Conservation (phyloP, 331 rosid species). For the Malus hybrid region DNA sequence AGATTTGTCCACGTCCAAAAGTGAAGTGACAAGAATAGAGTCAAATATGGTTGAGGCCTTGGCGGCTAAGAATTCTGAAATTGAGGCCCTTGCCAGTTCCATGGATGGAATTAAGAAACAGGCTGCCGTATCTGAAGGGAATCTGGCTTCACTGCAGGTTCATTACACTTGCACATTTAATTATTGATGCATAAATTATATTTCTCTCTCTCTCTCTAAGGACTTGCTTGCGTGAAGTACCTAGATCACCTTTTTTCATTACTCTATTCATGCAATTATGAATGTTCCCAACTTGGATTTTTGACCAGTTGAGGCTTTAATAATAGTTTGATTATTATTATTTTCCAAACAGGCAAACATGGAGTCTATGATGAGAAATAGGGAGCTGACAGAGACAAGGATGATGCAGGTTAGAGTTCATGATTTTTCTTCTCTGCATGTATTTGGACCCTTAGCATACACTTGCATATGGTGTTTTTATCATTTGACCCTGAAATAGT, state of each 20-base stretch:
- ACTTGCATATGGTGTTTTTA: background rate
- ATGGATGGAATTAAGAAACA: constrained; percentile 83
- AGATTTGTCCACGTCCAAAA: constrained; percentile 70
- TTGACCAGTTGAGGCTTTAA: constrained; percentile 12
- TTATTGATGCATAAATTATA: background rate
- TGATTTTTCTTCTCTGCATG: constrained; percentile 21
- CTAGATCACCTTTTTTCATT: constrained; percentile 8
- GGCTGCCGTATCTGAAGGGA: constrained; percentile 88
- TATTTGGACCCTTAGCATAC: background rate
- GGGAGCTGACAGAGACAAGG: constrained; percentile 92
- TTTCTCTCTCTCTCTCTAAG: background rate
- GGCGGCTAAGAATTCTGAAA: constrained; percentile 88
- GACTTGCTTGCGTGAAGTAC: background rate
- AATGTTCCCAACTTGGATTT: constrained; percentile 6
- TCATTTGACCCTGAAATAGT: constrained; percentile 7
- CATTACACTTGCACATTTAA: constrained; percentile 1
- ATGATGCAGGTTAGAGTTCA: constrained; percentile 80
- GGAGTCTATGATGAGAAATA: constrained; percentile 91
- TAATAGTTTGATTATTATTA: constrained; percentile 1
- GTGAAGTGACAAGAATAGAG: constrained; percentile 78
- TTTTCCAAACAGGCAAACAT: constrained; percentile 60
- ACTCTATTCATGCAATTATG: constrained; percentile 5
- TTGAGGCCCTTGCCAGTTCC: constrained; percentile 72
- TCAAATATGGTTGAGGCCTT: constrained; percentile 86
- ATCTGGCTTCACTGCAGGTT: constrained; percentile 89